Evolutionary conservation across 306 rosid species (phyloP).

Genomic region (Herpetospermum pedunculosum): DNA sequence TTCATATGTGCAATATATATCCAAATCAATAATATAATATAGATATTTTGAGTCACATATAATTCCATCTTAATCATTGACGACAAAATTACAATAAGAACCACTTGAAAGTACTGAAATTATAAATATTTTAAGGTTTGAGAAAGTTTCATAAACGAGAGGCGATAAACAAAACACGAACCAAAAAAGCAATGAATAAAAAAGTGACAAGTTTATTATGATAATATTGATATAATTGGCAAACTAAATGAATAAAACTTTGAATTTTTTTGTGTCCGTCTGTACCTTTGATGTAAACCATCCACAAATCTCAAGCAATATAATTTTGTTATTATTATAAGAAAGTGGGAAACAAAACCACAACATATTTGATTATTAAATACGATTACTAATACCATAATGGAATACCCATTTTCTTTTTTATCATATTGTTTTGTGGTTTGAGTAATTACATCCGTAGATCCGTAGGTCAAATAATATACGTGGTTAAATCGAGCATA

Average conservation of each 20-base stretch:
- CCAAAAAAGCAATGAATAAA: neutral
- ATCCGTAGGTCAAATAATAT: neutral
- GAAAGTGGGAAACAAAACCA: neutral
- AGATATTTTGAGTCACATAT: no score
- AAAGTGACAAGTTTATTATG: neutral
- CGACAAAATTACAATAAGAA: neutral
- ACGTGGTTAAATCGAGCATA: no score
- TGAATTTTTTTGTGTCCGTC: neutral
- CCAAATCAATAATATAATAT: no score
- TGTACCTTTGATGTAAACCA: neutral
- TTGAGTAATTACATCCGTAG: neutral
- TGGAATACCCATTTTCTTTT: neutral
- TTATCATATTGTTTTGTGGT: neutral
- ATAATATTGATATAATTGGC: neutral
- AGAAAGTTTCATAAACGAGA: neutral
- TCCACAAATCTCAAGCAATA: neutral
- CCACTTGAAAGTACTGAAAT: neutral
- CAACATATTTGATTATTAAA: neutral
- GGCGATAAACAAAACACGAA: neutral
- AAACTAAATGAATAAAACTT: neutral
- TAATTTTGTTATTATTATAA: neutral
- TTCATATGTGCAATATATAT: no score
- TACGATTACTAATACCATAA: neutral
- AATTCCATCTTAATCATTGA: neutral
- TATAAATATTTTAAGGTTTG: neutral